Base-by-base conservation (phyloP, 2,329 filamentous ascomycete genomes). In the Botryotinia globosa region DNA sequence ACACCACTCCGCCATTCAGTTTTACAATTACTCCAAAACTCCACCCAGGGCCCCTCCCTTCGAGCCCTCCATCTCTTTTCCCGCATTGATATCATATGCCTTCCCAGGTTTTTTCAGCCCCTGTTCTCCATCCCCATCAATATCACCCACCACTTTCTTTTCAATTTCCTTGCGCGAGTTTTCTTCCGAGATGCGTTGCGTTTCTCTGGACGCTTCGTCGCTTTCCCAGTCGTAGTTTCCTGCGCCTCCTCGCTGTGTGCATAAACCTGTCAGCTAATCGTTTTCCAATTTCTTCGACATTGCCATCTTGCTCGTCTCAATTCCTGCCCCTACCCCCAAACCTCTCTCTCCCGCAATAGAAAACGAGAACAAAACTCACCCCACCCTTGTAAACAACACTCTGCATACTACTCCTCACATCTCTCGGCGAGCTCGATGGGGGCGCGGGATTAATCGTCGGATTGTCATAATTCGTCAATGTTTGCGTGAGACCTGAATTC, bases 351-450 rank as follows among this genome's bases (percentile, higher is more conserved):
- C 29, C 39, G 51, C 51, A 61, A 25, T 14, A 39, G 2, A 39
- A n/a, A 42, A 39, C 14, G 82, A 85, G 89, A 79, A 89, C 3
- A 87, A 88, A 1, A 86, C 87, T n/a, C 88, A 88, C 37, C 88
- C 88, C 88, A 16, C 77, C 76, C 29, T 74, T 62, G 72, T 77
- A 76, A 25, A 42, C 61, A 7, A 71, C 37, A 25, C 70, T 29
- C 45, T 67, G 64, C 64, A 67, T 54, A 10, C 64, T 67, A 72
- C 72, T 62, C 73, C 75, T 51, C 0, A 74, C 45, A 18, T 58
- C 54, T 44, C 64, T 42, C 8, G 45, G 20, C 4, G 56, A n/a
- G 25, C 34, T 39, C 10, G 68, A 69, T 7, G 58, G 63, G 6
- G 74, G 66, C 32, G 72, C 56, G 20, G 74, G 61, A 14, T 68